Conservation (phyloP, 805 yeast genomes). For the Pichia californica region DNA sequence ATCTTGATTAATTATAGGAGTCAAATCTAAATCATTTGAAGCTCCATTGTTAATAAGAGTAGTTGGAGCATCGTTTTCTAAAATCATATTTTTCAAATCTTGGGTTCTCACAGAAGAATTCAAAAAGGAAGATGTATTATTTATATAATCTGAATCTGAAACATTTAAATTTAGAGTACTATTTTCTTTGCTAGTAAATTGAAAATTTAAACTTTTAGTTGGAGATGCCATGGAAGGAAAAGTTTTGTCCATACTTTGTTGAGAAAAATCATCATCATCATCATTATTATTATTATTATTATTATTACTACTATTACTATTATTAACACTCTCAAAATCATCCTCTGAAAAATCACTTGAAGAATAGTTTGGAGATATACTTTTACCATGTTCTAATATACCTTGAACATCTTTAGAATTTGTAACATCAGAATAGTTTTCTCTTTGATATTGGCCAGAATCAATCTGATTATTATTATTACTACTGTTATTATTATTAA, state of each 20-base stretch:
- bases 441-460: too few relatives aligned
- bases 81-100: background rate
- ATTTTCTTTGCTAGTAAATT: background rate
- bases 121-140: slow-evolving; percentile 6
- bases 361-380: background rate
- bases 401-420: slow-evolving; percentile 1
- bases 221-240: background rate
- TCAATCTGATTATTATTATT: too few relatives aligned
- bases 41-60: background rate
- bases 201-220: background rate
- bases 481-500: background rate
- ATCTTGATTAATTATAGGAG: slow-evolving; percentile 8
- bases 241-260: background rate
- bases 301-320: too few relatives aligned
- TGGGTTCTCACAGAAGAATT: slow-evolving; percentile 7
- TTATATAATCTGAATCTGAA: slow-evolving; percentile 1
- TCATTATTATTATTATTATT: too few relatives aligned
- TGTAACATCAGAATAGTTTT: background rate
- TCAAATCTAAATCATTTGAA: background rate
- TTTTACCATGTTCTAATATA: slow-evolving; percentile 1
- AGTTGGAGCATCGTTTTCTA: background rate
- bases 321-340: background rate
- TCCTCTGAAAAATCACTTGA: background rate
- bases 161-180: background rate
- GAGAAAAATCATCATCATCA: background rate